Evolutionary conservation across 352 stramenopile genomes (phyloP), one percentile per base, ranked within the genome.

Genomic region (Globisporangium megalacanthum): DNA sequence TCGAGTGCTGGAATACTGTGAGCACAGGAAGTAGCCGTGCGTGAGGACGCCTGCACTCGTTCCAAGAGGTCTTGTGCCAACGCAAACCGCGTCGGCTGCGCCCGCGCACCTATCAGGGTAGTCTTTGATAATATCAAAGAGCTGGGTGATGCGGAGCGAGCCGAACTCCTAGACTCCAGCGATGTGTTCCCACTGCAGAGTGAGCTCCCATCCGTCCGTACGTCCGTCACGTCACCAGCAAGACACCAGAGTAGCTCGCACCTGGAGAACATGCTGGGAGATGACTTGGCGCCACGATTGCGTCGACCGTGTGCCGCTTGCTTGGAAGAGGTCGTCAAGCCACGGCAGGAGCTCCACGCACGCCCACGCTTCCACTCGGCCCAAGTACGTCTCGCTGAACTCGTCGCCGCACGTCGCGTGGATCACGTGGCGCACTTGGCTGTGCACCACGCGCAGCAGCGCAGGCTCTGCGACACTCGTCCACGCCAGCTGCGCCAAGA

Each of bases 101-200:
- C 17, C 6, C 15, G n/a, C 31, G 35, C 36, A 80, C 58, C 88
- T 98, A 66, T 99, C 95, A 0, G 97, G 96, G 69, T 96, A 99
- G 52, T 98, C 95, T 11, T 94, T 93, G 54, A 98, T 96, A 35
- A 99, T 96, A 52, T 98, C 93, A 73, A 99, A 99, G 11, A 99
- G 64, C 72, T 99, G 89, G 29, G 73, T 69, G 52, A 97, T 95
- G n/a, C 95, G 82, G 44, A 86, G 76, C 20, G 58, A 73, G 6
- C 73, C 79, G 61, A 91, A 94, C 51, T 86, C 75, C 42, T 87
- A 20, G 11, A 25, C 20, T 31, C 33, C 5, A n/a, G 15, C 6
- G 33, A 39, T 9, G 45, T 20, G 41, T 19, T 19, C 14, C 29
- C 45, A 35, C n/a, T n/a, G n/a, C n/a, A 56, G 49, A 2, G 17